These are phyloP conservation scores for Penicillium malachiteum DNA, from an alignment of 495 filamentous ascomycete genomes.

Conservation along the genomic window DNA sequence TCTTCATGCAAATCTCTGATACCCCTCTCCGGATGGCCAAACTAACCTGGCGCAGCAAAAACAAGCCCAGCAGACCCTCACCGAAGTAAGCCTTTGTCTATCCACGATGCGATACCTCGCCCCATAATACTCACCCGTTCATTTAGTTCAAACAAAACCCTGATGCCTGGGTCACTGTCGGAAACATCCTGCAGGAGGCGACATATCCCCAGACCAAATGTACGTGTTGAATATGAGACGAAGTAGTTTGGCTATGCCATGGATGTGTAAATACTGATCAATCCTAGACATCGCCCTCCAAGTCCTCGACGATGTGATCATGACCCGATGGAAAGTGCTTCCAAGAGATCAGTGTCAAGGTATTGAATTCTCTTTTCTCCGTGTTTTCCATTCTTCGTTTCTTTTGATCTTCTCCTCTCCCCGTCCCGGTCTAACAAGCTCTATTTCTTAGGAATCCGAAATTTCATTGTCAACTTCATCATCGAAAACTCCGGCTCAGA, in stretches of 20 bases:
- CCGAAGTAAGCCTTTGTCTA: constrained; percentile 67
- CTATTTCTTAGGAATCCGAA: constrained; percentile 75
- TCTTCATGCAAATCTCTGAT: constrained; percentile 1
- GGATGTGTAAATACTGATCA: not conserved
- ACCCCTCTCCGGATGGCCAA: not conserved
- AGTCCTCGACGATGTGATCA: constrained; percentile 96
- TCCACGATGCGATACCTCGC: not conserved
- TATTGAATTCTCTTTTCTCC: constrained; percentile 27
- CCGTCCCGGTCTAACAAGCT: no score
- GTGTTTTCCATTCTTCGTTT: not conserved
- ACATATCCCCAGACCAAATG: constrained; percentile 96
- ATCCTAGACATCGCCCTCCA: constrained; percentile 84
- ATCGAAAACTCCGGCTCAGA: constrained; percentile 87
- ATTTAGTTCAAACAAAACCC: constrained; percentile 95
- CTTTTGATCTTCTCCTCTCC: not conserved
- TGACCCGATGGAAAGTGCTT: constrained; percentile 97
- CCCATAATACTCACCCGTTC: not conserved
- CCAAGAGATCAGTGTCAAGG: constrained; percentile 94
- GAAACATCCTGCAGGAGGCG: constrained; percentile 88
- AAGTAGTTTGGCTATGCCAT: not conserved
- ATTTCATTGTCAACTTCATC: constrained; percentile 97
- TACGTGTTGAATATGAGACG: constrained; percentile 38
- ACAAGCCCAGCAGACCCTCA: constrained; percentile 88
- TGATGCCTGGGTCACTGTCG: constrained; percentile 95
- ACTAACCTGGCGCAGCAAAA: constrained; percentile 71